Conservation (phyloP, 371 early-diverging fungal species). For the Mortierella sp. region DNA sequence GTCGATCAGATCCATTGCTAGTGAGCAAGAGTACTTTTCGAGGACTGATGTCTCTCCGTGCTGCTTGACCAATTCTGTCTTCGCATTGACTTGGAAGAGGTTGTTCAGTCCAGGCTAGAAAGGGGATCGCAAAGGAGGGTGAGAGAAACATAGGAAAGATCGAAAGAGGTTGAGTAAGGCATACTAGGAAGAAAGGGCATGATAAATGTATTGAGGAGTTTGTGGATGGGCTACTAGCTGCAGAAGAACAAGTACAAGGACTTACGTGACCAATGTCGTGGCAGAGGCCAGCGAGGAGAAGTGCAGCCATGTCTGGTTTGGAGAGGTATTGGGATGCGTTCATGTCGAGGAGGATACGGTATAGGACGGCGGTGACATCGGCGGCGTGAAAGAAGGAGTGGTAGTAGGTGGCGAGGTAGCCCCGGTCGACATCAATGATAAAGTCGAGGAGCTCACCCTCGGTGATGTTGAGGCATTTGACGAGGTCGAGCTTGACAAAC, state of each 20-base stretch:
- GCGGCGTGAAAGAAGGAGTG: slow-evolving; percentile 92
- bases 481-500: slow-evolving; percentile 74
- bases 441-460: slow-evolving; percentile 83
- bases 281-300: slow-evolving; percentile 87
- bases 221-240: not conserved
- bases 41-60: slow-evolving; percentile 87
- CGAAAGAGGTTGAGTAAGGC: not conserved
- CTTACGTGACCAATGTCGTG: slow-evolving; percentile 95
- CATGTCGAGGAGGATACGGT: slow-evolving; percentile 77
- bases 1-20: slow-evolving; percentile 75
- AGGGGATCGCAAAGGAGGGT: not conserved
- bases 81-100: slow-evolving; percentile 87
- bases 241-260: not conserved
- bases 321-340: slow-evolving; percentile 74
- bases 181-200: no score
- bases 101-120: slow-evolving; percentile 91
- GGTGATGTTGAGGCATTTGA: slow-evolving; percentile 69
- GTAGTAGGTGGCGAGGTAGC: slow-evolving; percentile 86
- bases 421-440: slow-evolving; percentile 82
- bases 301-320: slow-evolving; percentile 78
- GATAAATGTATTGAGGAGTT: not conserved
- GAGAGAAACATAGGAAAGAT: not conserved
- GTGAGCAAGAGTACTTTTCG: slow-evolving; percentile 88
- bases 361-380: slow-evolving; percentile 88
- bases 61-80: slow-evolving; percentile 77